Conservation (phyloP, 306 rosid genomes). For the Chamaecrista fasciculata region DNA sequence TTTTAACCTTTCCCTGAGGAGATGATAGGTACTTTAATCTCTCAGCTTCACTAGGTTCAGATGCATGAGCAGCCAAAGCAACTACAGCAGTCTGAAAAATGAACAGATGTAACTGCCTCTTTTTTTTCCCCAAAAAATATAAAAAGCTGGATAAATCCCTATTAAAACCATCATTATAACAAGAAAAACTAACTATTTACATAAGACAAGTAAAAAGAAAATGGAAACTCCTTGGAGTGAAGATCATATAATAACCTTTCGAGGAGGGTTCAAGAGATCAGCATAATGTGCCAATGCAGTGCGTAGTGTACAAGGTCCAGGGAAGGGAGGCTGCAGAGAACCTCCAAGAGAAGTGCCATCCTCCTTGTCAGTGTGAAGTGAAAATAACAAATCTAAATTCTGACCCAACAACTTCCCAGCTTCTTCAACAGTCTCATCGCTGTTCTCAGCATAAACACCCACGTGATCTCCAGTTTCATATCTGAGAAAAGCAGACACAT, state of each 20-base stretch:
- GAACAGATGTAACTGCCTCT: not conserved
- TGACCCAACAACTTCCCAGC: conserved; percentile 75
- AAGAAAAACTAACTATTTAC: not conserved
- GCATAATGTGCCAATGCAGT: conserved; percentile 57
- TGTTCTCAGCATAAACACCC: conserved; percentile 88
- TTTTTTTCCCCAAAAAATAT: not conserved
- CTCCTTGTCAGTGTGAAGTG: conserved; percentile 74
- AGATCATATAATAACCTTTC: conserved; percentile 44
- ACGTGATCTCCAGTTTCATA: conserved; percentile 99
- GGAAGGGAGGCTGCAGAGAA: conserved; percentile 85
- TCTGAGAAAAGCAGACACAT: conserved; percentile 44
- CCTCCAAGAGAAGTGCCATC: conserved; percentile 88
- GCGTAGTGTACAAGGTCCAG: conserved; percentile 68
- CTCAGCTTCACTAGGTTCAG: conserved; percentile 59
- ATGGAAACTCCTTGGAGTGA: not conserved
- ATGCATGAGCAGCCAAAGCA: conserved; percentile 68
- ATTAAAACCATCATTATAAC: not conserved
- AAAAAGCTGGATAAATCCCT: not conserved
- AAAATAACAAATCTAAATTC: conserved; percentile 65
- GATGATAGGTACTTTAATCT: conserved; percentile 56
- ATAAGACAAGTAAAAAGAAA: not conserved
- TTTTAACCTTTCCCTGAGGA: conserved; percentile 62
- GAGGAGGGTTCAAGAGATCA: conserved; percentile 64
- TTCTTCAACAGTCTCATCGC: conserved; percentile 76
- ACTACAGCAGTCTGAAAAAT: conserved; percentile 54